A percentile compares a stretch with the other conserved stretches of the same genome.
Conservation (phyloP, 1,139 yeast species). For the Hemisphaericaspora xylofermentans region DNA sequence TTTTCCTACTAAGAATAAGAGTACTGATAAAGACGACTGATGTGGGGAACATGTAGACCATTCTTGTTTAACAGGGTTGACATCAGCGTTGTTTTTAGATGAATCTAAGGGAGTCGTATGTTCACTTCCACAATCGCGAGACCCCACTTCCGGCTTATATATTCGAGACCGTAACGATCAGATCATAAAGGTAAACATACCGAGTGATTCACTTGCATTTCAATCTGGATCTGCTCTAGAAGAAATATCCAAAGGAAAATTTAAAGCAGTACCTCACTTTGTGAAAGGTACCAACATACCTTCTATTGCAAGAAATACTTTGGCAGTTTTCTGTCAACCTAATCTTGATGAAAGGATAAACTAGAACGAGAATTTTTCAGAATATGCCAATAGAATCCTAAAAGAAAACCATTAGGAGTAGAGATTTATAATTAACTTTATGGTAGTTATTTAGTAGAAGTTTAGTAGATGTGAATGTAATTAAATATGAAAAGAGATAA, state of each 20-base stretch:
- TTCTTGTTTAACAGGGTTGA: conserved; percentile 60
- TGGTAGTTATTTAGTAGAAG: not conserved
- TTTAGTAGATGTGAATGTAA: too few species aligned
- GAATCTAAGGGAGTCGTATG: conserved; percentile 27
- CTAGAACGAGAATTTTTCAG: conserved; percentile 47
- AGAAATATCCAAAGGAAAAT: conserved; percentile 47
- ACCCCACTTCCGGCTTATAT: conserved; percentile 53
- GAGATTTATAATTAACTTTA: too few species aligned
- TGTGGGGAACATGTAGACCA: conserved; percentile 69
- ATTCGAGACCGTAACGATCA: conserved; percentile 49
- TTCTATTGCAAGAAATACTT: conserved; percentile 50
- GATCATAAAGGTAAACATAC: conserved; percentile 53
- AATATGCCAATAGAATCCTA: conserved; percentile 43
- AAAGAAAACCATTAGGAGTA: conserved; percentile 27
- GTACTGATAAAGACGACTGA: conserved; percentile 43
- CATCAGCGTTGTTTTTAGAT: conserved; percentile 55
- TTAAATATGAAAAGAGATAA: too few species aligned
- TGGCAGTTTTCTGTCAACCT: conserved; percentile 69
- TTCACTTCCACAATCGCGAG: conserved; percentile 37
- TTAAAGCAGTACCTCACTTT: conserved; percentile 63
- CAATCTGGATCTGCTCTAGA: conserved; percentile 66
- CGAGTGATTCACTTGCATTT: conserved; percentile 56
- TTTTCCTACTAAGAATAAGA: conserved; percentile 28
- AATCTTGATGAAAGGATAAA: conserved; percentile 51
- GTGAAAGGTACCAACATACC: conserved; percentile 46